Base-by-base conservation (phyloP, 2,329 filamentous ascomycete species). In the Aspergillus sp. region DNA sequence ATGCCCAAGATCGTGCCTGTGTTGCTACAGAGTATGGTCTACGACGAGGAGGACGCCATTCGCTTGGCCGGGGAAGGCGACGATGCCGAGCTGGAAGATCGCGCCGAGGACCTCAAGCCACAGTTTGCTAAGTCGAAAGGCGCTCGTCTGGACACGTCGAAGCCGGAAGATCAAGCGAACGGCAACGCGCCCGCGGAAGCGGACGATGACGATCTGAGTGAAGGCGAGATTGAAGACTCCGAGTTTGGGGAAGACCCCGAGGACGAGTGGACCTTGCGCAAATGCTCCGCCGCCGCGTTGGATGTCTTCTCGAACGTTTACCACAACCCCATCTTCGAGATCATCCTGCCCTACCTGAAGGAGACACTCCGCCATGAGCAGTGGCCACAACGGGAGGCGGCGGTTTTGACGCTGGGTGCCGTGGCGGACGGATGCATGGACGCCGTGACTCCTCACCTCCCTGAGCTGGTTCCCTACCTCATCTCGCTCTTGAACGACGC, bases 281-380 rank as follows among this genome's bases (percentile, higher is more conserved):
- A 99, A 75, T 97, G 94, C 76, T 97, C 94, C 35, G 94, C 94
- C 7, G 94, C 94, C 11, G 92, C 94, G 8, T 79, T 99, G 38
- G 94, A 99, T 68, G 90, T 96, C 11, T 92, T 99, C 63, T 91
- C 94, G 16, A 88, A 87, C 48, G 89, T 96, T 57, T 99, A 96
- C 72, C 86, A 90, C 62, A 84, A 86, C 50, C 84, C 87, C 1
- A 91, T 99, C 30, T 99, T 99, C 70, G 85, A 91, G 60, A 87
- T 89, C 56, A 96, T 96, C 54, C 79, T 99, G 58, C 93, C 94
- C 0, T 99, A 96, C 71, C 78, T 99, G 50, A 93, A 89, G 65
- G 87, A 88, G 59, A 96, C 96, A 65, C 80, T 99, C 50, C 89
- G 86, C 68, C 90, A 96, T 66, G 77, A 82, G 2, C 89, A 96